Percentiles rank a stretch among this genome's conserved stretches.
phyloP scores from a whole-genome alignment of 2,329 filamentous ascomycete species.

The Juglanconis juglandina region DNA sequence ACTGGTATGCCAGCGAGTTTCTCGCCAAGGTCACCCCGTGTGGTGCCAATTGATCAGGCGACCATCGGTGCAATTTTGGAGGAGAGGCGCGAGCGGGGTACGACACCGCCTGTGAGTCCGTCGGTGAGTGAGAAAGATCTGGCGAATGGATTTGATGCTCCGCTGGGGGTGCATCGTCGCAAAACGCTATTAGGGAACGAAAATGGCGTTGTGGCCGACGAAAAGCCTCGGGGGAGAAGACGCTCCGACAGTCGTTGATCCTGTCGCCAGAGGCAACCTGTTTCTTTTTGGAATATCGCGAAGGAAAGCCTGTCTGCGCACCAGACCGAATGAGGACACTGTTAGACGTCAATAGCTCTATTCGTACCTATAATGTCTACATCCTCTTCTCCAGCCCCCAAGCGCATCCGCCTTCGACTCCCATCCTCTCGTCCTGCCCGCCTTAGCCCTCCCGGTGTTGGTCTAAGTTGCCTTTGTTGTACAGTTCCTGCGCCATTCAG shows the following conservation, averaged over 20 bases:
- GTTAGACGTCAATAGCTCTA: constrained; percentile 17
- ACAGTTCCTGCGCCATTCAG: constrained; percentile 3
- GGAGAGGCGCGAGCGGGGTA: not conserved
- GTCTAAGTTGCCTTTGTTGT: constrained; percentile 11
- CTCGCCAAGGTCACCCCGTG: constrained; percentile 7
- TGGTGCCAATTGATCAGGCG: not conserved
- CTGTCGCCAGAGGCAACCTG: not conserved
- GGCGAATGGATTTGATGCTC: constrained; percentile 4
- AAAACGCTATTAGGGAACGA: not conserved
- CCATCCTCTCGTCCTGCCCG: not conserved
- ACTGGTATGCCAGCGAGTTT: constrained; percentile 15
- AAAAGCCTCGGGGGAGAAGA: not conserved
- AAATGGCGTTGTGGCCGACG: not conserved
- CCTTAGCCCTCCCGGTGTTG: not conserved
- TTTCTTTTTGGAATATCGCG: not conserved
- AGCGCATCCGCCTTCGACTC: not conserved
- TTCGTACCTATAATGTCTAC: constrained; percentile 16
- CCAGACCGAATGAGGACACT: not conserved
- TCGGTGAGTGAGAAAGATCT: not conserved
- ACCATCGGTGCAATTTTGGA: not conserved
- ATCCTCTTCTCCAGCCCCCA: not conserved
- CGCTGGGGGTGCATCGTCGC: constrained; percentile 2
- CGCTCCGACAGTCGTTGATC: not conserved
- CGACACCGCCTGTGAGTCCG: not conserved
- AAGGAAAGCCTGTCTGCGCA: not conserved